Base-by-base conservation (phyloP, 2,329 filamentous ascomycete species). In the Talaromyces sp. region DNA sequence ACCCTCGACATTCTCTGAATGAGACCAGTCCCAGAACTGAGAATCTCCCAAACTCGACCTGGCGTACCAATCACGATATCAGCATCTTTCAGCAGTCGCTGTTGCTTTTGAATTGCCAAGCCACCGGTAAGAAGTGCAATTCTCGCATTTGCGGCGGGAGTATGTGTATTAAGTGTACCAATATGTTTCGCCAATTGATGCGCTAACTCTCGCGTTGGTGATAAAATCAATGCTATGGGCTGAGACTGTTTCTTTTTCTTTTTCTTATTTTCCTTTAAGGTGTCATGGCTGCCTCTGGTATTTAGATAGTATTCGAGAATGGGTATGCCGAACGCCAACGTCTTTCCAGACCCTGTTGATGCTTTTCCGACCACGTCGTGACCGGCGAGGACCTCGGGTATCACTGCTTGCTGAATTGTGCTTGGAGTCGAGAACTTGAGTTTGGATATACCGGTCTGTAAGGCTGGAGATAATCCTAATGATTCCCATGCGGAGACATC, bases 321-420 rank as follows among this genome's bases (percentile, higher is more conserved):
- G 0, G 95, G 95, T 67, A 99, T 93, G 1, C 90, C 92, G 76
- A 97, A 99, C 0, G 95, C 94, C 52, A 99, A 82, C 0, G 95
- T 99, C 79, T 99, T 99, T 71, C 95, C 95, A 14, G 95, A 98
- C 69, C 95, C 95, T 0, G 95, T 99, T 11, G 94, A 90, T 1
- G 95, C 95, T 79, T 99, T 99, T 48, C 95, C 95, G 68, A 99
- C 90, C 16, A 98, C 90, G 77, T 99, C 94, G 74, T 91, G 90
- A 0, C 94, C 94, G 6, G 87, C 86, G 22, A 94, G 75, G 54
- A 97, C 91, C 62, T 91, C 85, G 0, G 95, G 93, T 70, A 99
- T 96, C 0, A 91, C 83, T 39, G 87, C 83, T 22, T 83, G 79
- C 75, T 99, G 95, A 65, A 99, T 97, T 0, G 85, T 79, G 0